Conservation (phyloP, 805 yeast species). For the Saturnispora zaruensis region DNA sequence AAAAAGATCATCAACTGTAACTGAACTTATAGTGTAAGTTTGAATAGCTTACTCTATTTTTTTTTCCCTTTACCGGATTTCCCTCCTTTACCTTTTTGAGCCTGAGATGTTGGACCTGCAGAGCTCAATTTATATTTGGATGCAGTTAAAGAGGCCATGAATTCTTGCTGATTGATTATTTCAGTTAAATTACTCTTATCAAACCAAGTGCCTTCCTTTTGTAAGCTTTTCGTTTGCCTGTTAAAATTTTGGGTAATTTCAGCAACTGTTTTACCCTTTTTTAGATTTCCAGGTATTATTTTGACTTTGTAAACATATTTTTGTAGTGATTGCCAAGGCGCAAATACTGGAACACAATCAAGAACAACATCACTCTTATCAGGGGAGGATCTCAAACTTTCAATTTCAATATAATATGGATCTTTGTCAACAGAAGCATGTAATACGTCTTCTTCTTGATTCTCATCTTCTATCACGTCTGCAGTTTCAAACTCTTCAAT, state of each 20-base stretch:
- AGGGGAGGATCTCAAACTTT: constrained; percentile 36
- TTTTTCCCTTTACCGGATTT: constrained; percentile 19
- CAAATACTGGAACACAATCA: constrained; percentile 78
- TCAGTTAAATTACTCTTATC: constrained; percentile 51
- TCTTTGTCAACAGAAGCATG: constrained; percentile 23
- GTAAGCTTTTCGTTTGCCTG: constrained; percentile 23
- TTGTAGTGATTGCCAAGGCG: constrained; percentile 79
- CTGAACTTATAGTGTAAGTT: neutral
- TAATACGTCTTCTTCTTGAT: constrained; percentile 16
- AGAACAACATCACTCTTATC: constrained; percentile 41
- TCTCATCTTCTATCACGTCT: constrained; percentile 14
- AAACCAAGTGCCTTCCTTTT: constrained; percentile 46
- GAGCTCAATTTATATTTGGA: constrained; percentile 58
- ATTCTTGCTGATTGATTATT: constrained; percentile 52
- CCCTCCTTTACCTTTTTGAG: constrained; percentile 14
- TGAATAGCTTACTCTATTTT: constrained; percentile 13
- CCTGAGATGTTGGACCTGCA: constrained; percentile 35
- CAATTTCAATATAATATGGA: constrained; percentile 20
- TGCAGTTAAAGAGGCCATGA: constrained; percentile 60
- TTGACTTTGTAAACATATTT: constrained; percentile 77
- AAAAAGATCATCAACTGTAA: neutral
- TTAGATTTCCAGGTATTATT: constrained; percentile 67
- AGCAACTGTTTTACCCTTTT: constrained; percentile 78
- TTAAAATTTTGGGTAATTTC: constrained; percentile 58
- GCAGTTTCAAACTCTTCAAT: constrained; percentile 25